Conservation (phyloP, 371 early-diverging fungal genomes). For the Mortierella sp. region DNA sequence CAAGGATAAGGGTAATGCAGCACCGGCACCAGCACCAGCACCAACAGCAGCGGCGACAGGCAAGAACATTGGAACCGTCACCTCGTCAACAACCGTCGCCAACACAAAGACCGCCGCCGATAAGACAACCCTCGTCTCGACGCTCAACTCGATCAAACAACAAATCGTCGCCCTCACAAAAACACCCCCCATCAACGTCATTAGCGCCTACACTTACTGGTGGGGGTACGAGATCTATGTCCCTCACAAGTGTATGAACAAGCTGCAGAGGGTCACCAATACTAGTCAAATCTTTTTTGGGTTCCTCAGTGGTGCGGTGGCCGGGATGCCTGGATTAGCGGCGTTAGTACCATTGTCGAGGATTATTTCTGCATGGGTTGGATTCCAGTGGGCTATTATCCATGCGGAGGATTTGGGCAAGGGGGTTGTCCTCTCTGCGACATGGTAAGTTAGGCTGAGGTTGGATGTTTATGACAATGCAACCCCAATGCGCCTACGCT, state of each 20-base stretch:
- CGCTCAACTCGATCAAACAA: conserved; percentile 47
- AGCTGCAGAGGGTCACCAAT: conserved; percentile 48
- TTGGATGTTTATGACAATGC: neutral
- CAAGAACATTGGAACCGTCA: conserved; percentile 25
- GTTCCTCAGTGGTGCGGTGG: conserved; percentile 48
- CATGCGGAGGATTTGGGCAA: conserved; percentile 51
- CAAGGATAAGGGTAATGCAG: neutral
- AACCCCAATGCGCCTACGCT: neutral
- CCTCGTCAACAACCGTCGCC: conserved; percentile 32
- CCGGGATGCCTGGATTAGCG: conserved; percentile 49
- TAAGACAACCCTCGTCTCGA: conserved; percentile 39
- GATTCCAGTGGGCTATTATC: conserved; percentile 59
- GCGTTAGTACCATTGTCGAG: conserved; percentile 52
- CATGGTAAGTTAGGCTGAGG: conserved; percentile 44
- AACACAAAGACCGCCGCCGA: conserved; percentile 18
- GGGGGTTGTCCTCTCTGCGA: conserved; percentile 58
- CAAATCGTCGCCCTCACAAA: conserved; percentile 33
- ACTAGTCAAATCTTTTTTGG: conserved; percentile 58
- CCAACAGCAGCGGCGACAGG: conserved; percentile 8
- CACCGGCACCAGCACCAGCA: no score
- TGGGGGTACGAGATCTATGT: conserved; percentile 63
- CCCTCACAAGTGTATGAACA: conserved; percentile 57
- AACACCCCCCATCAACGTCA: conserved; percentile 39
- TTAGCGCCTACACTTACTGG: conserved; percentile 59
- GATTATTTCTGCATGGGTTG: conserved; percentile 61